Conservation (phyloP, 2,329 filamentous ascomycete species). For the Colletotrichum falcatum region DNA sequence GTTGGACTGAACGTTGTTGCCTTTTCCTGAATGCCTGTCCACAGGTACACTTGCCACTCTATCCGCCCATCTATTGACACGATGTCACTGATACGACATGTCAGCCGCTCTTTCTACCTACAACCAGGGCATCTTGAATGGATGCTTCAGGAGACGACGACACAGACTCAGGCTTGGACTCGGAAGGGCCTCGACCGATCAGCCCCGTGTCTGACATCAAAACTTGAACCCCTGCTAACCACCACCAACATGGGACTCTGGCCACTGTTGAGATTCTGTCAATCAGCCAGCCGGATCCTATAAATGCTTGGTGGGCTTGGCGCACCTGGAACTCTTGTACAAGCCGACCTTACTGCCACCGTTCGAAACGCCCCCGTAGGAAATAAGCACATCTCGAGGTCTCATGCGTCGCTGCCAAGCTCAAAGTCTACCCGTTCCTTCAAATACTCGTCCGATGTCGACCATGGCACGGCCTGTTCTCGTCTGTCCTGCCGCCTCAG, state of each 20-base stretch:
- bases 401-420: conserved; percentile 23
- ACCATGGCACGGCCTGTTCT: conserved; percentile 16
- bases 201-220: conserved; percentile 1
- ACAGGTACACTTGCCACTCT: background rate
- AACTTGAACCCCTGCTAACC: conserved; percentile 5
- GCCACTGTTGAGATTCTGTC: background rate
- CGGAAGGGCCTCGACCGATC: background rate
- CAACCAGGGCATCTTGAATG: background rate
- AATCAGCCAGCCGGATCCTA: background rate
- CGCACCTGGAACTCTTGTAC: background rate
- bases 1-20: conserved; percentile 1
- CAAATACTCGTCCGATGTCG: conserved; percentile 25
- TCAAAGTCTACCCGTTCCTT: conserved; percentile 1
- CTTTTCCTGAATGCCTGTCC: background rate
- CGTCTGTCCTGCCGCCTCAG: background rate
- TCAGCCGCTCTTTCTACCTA: background rate
- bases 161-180: background rate
- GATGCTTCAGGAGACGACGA: background rate
- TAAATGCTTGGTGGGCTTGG: conserved; percentile 7
- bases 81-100: background rate
- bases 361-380: conserved; percentile 23
- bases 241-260: conserved; percentile 14
- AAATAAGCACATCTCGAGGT: conserved; percentile 1
- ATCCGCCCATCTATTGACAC: background rate
- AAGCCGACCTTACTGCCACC: background rate